Conservation (phyloP, 169 alveolate species). For the Eimeria sp. region DNA sequence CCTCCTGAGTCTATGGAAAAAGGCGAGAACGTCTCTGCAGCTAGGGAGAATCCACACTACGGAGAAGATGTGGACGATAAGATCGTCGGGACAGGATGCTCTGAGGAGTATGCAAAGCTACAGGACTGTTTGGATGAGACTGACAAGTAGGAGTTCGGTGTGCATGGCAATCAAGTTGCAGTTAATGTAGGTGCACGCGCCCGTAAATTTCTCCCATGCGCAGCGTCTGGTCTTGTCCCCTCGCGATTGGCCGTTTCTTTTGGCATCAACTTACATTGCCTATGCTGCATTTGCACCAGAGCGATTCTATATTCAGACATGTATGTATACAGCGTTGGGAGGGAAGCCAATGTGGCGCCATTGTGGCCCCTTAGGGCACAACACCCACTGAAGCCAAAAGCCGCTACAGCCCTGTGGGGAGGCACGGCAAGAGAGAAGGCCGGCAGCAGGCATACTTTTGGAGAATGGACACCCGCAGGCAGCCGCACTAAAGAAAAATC, state of each 20-base stretch:
- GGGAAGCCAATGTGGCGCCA: not conserved
- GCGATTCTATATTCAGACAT: not conserved
- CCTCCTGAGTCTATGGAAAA: not conserved
- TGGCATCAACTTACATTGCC: not conserved
- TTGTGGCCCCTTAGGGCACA: not conserved
- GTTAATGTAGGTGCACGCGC: not conserved
- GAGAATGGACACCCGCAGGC: not conserved
- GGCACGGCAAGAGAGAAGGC: not conserved
- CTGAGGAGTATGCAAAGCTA: constrained; percentile 37
- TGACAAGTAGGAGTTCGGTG: constrained; percentile 39
- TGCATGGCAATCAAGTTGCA: not conserved
- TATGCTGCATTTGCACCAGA: not conserved
- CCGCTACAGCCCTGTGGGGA: not conserved
- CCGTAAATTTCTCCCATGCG: not conserved
- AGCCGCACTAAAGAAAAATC: not conserved
- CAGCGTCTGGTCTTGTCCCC: not conserved
- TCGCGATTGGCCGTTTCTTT: not conserved
- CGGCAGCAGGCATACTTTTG: not conserved
- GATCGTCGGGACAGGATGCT: constrained; percentile 57
- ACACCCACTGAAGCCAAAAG: not conserved
- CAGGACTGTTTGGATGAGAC: constrained; percentile 72
- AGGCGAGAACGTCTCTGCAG: constrained; percentile 26
- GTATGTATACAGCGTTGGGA: not conserved
- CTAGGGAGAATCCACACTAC: not conserved
- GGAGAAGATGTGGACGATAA: constrained; percentile 72